Evolutionary conservation across 2,329 filamentous ascomycete species (phyloP).

Genomic region (Ophiobolus disseminans): DNA sequence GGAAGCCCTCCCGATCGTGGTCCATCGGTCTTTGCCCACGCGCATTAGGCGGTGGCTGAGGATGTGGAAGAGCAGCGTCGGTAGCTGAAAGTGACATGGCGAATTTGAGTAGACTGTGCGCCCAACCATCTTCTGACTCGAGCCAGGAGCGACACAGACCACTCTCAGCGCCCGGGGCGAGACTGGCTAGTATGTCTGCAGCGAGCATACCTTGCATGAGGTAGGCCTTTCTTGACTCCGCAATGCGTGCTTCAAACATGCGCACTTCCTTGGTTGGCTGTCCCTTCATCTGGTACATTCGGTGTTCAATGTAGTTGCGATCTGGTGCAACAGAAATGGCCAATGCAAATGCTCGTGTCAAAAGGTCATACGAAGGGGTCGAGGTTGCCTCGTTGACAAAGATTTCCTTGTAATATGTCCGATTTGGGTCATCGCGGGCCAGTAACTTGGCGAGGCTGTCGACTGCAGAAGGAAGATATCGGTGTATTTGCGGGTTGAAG

Average conservation of each 20-base stretch:
- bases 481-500: slow-evolving; percentile 82
- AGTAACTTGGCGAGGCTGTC: slow-evolving; percentile 91
- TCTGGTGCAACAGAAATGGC: slow-evolving; percentile 87
- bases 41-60: slow-evolving; percentile 32
- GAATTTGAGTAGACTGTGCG: slow-evolving; percentile 77
- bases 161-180: slow-evolving; percentile 74
- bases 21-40: slow-evolving; percentile 44
- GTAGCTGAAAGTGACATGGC: slow-evolving; percentile 67
- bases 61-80: slow-evolving; percentile 35
- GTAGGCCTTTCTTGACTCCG: slow-evolving; percentile 85
- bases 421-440: slow-evolving; percentile 91
- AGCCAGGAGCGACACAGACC: slow-evolving; percentile 81
- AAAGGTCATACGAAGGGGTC: slow-evolving; percentile 73
- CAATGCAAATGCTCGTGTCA: slow-evolving; percentile 86
- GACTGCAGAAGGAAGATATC: slow-evolving; percentile 87
- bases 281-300: slow-evolving; percentile 46
- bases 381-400: slow-evolving; percentile 75
- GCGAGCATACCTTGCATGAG: slow-evolving; percentile 91
- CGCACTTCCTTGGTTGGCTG: slow-evolving; percentile 54
- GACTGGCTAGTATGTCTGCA: slow-evolving; percentile 82
- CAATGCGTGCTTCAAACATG: slow-evolving; percentile 62
- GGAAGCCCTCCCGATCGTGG: slow-evolving; percentile 45
- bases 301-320: slow-evolving; percentile 60
- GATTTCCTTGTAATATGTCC: slow-evolving; percentile 81
- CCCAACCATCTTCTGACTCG: slow-evolving; percentile 81